Percentiles rank a stretch among this genome's conserved stretches.
These are phyloP conservation scores for Cucumis variabilis DNA, from an alignment of 331 rosid genomes.

Conservation along the genomic window DNA sequence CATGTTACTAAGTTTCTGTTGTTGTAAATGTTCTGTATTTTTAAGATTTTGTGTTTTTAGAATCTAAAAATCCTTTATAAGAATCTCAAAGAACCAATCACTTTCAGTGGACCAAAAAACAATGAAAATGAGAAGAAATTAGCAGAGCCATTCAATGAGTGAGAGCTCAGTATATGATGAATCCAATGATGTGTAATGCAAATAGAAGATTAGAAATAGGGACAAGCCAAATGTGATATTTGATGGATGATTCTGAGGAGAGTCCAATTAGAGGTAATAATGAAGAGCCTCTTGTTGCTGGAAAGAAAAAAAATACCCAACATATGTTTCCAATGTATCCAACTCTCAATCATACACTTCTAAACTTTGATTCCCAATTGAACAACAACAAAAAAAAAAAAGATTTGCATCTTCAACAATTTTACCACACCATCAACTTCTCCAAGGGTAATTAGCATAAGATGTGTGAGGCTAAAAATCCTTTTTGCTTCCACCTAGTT, in stretches of 20 bases:
- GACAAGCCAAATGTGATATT: slow-evolving; percentile 78
- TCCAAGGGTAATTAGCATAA: no score
- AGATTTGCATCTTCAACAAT: no score
- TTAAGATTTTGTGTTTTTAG: no score
- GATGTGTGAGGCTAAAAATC: no score
- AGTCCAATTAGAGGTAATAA: slow-evolving; percentile 62
- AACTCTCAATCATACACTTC: slow-evolving; percentile 67
- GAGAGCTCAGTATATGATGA: slow-evolving; percentile 66
- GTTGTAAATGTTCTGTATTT: no score
- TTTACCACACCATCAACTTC: no score
- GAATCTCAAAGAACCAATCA: not conserved
- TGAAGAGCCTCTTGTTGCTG: slow-evolving; percentile 70
- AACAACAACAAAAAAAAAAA: not conserved
- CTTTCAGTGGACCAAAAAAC: not conserved
- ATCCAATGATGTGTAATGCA: slow-evolving; percentile 57
- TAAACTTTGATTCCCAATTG: slow-evolving; percentile 74
- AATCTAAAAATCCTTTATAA: not conserved
- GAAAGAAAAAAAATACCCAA: slow-evolving; percentile 82
- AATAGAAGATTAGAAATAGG: slow-evolving; percentile 67
- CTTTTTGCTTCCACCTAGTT: no score
- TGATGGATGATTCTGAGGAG: slow-evolving; percentile 70
- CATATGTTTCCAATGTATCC: slow-evolving; percentile 76
- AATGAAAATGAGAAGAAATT: not conserved
- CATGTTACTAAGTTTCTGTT: no score
- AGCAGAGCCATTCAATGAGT: slow-evolving; percentile 56